phyloP scores from a whole-genome alignment of 176 grass and related monocot species.

The Metroxylon sagu region DNA sequence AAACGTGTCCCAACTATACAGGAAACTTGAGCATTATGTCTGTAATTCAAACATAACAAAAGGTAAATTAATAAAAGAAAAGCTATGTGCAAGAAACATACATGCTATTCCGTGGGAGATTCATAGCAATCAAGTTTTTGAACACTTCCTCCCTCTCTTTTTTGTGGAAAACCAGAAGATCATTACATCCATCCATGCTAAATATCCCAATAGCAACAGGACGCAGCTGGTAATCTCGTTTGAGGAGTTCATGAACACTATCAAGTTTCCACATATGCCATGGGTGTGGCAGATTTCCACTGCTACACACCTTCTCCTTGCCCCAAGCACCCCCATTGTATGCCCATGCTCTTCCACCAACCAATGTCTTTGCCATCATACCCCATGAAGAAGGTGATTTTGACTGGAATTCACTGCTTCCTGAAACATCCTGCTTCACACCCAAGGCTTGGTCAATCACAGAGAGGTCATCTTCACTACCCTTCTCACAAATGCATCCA shows the following conservation, averaged over 20 bases:
- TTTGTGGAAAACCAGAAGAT: slow-evolving; percentile 98
- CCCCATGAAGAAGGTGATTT: slow-evolving; percentile 67
- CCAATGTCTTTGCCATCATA: slow-evolving; percentile 35
- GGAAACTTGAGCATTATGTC: too few relatives aligned
- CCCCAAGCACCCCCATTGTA: slow-evolving; percentile 98
- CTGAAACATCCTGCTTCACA: slow-evolving; percentile 84
- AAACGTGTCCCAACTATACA: too few relatives aligned
- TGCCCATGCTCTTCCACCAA: slow-evolving; percentile 94
- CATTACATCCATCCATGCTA: slow-evolving; percentile 99
- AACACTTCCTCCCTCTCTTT: slow-evolving; percentile 98
- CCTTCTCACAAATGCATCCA: slow-evolving; percentile 90
- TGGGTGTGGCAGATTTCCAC: slow-evolving; percentile 73
- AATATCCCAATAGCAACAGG: slow-evolving; percentile 98
- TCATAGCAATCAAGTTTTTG: slow-evolving; percentile 84
- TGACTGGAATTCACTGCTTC: slow-evolving; percentile 60
- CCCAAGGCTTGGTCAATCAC: slow-evolving; percentile 98
- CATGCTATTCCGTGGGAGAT: slow-evolving; percentile 99
- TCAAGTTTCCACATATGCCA: slow-evolving; percentile 99
- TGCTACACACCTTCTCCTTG: slow-evolving; percentile 83
- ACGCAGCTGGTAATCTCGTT: slow-evolving; percentile 96
- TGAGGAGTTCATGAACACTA: slow-evolving; percentile 92
- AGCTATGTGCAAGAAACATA: slow-evolving; percentile 35
- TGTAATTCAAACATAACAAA: neutral
- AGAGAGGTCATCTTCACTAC: slow-evolving; percentile 82
- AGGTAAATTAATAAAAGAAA: slow-evolving; percentile 17